Percentiles rank a stretch among this genome's conserved stretches.
These are phyloP conservation scores for Tagetes erecta DNA, from an alignment of 129 eudicot genomes.

Conservation along the genomic window DNA sequence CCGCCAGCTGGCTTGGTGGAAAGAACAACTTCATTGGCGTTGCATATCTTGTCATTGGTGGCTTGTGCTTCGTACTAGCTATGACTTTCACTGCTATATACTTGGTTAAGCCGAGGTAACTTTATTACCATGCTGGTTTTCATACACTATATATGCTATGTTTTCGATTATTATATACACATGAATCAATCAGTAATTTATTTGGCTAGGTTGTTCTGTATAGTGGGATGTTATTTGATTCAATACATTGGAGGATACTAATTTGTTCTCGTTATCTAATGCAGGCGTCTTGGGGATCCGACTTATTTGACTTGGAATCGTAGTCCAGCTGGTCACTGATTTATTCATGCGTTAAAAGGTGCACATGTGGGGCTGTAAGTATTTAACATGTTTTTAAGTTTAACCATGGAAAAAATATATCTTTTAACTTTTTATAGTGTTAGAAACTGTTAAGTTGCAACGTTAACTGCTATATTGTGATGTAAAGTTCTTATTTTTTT, in stretches of 20 bases:
- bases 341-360: slow-evolving; percentile 2
- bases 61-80: slow-evolving; percentile 77
- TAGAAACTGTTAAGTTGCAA: slow-evolving; percentile 1
- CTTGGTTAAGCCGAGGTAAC: slow-evolving; percentile 85
- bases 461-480: slow-evolving; percentile 17
- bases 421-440: slow-evolving; percentile 4
- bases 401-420: slow-evolving; percentile 7
- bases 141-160: background rate
- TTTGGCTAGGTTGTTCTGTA: background rate
- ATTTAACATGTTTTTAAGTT: slow-evolving; percentile 29
- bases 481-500: slow-evolving; percentile 4
- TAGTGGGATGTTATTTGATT: background rate
- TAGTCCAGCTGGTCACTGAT: slow-evolving; percentile 70
- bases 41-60: slow-evolving; percentile 93
- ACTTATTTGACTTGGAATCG: slow-evolving; percentile 88
- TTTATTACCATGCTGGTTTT: background rate
- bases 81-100: slow-evolving; percentile 70
- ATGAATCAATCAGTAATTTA: background rate
- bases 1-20: slow-evolving; percentile 97
- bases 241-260: background rate
- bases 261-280: slow-evolving; percentile 16
- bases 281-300: slow-evolving; percentile 94
- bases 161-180: background rate
- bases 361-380: slow-evolving; percentile 27
- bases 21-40: slow-evolving; percentile 92